Evolutionary conservation across 306 rosid genomes (phyloP).

Genomic region (Medicago ruthenica): DNA sequence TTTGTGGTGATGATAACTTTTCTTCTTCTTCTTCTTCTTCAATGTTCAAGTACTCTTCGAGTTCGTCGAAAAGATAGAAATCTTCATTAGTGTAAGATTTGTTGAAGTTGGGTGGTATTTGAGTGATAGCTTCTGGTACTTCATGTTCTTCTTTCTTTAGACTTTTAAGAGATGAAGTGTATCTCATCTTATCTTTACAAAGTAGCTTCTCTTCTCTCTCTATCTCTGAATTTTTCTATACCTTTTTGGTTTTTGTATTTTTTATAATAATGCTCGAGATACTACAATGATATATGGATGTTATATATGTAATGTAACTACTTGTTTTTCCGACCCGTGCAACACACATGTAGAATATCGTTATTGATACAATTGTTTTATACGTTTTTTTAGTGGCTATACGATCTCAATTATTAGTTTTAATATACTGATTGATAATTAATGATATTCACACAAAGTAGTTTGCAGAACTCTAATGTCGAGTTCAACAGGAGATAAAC

Average conservation of each 20-base stretch:
- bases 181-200: conserved; percentile 49
- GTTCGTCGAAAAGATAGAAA: conserved; percentile 55
- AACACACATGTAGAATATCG: too few relatives aligned
- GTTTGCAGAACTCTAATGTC: too few relatives aligned
- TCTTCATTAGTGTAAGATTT: conserved; percentile 43
- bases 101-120: conserved; percentile 21
- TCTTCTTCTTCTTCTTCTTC: conserved; percentile 37
- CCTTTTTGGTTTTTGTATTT: conserved; percentile 26
- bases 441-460: too few relatives aligned
- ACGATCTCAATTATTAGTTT: too few relatives aligned
- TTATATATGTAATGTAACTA: conserved; percentile 2
- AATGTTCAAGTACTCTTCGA: conserved; percentile 54
- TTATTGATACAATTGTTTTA: too few relatives aligned
- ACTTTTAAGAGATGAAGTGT: conserved; percentile 42
- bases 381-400: too few relatives aligned
- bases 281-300: conserved; percentile 10
- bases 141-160: conserved; percentile 78
- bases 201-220: conserved; percentile 22
- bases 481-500: too few relatives aligned
- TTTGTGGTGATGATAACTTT: conserved; percentile 1
- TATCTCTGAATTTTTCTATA: conserved; percentile 31
- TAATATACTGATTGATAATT: too few relatives aligned
- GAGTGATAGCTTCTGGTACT: conserved; percentile 52
- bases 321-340: too few relatives aligned
- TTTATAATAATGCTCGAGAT: conserved; percentile 37